These are phyloP conservation scores for Backusella westeae DNA, from an alignment of 192 early-diverging fungal genomes.

Conservation along the genomic window DNA sequence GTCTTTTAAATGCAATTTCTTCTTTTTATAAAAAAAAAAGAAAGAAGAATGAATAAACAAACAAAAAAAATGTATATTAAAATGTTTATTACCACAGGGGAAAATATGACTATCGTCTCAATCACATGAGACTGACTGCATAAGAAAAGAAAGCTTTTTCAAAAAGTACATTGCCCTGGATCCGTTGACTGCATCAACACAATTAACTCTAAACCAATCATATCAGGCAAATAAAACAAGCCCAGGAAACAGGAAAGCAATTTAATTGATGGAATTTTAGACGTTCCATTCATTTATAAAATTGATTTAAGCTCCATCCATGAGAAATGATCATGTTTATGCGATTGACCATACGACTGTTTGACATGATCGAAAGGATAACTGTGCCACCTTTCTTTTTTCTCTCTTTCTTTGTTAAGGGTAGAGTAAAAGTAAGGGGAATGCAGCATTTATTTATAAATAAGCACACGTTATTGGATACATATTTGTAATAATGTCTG, in stretches of 20 bases:
- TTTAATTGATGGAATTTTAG: neutral
- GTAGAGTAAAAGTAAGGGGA: neutral
- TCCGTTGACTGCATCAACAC: neutral
- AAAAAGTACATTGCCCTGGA: neutral
- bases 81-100: neutral
- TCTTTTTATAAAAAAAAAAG: neutral
- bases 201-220: neutral
- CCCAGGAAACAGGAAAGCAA: neutral
- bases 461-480: neutral
- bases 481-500: neutral
- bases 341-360: neutral
- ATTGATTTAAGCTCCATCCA: neutral
- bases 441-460: neutral
- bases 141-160: neutral
- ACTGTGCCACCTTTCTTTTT: neutral
- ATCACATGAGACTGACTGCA: slow-evolving; percentile 1
- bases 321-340: neutral
- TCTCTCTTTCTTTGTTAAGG: neutral
- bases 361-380: neutral
- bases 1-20: neutral
- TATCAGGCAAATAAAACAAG: neutral
- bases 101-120: slow-evolving; percentile 6
- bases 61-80: neutral
- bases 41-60: neutral
- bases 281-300: neutral